Base-by-base conservation (phyloP, 202 grass and related monocot genomes). In the Saccharum hybrid region DNA sequence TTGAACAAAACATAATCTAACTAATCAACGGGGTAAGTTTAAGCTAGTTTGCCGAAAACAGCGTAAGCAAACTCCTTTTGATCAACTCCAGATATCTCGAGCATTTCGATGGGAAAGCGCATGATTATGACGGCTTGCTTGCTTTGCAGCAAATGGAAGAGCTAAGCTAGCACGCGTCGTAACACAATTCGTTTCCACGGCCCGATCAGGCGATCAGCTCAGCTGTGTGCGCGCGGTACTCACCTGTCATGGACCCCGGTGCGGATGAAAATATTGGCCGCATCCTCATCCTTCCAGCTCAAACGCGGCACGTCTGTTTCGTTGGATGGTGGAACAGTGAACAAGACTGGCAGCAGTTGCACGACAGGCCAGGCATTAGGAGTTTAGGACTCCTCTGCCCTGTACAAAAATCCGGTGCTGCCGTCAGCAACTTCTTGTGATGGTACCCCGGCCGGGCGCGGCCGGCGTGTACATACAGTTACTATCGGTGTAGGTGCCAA, bases 211-310 rank as follows among this genome's bases (percentile, higher is more conserved):
- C 43, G 2, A 72, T 73, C 70, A 51, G 23, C 23, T 72, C 42
- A 31, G 28, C 41, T 1, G 16, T n/a, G 18, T 8, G 56, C 23
- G 59, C 59, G 60, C 9, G 23, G 23, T 13, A 72, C 71, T 52
- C 71, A 14, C 15, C 43, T 74, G 46, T 74, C 71, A 74, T 74
- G 71, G 71, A 36, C 75, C 80, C 74, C 48, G 21, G 16, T 12
- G 31, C 48, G 64, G 71, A 63, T 4, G 70, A 63, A 76, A 75
- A 41, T 0, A 42, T 62, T 84, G 76, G 31, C 86, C 13, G 71
- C 71, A 36, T 54, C 71, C 66, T 43, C 71, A 12, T 54, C 46
- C 46, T 52, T 73, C 81, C 61, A 60, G 23, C 61, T 31, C 23
- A 63, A 30, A 42, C 61, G 70, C 41, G 23, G 41, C 28, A 75